Base-by-base conservation (phyloP, 2,329 filamentous ascomycete species). In the Phialophora verrucosa region DNA sequence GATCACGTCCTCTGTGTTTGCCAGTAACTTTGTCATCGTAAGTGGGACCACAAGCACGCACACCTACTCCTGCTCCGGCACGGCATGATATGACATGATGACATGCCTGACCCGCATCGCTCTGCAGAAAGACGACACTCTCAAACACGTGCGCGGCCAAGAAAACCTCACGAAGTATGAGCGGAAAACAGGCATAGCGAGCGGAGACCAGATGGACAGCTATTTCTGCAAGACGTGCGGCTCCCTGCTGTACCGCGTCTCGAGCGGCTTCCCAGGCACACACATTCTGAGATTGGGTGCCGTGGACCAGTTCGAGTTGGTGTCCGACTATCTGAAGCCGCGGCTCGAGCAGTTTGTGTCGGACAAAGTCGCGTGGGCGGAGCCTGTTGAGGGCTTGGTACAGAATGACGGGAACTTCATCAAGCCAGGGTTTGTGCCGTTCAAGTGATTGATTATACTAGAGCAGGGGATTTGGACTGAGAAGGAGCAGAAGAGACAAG, bases 211-310 rank as follows among this genome's bases (percentile, higher is more conserved):
- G 14, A 62, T 54, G 59, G 49, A 51, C 47, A 53, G 49, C 31
- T 62, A 54, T 31, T 62, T 62, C 47, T 62, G 59, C 29, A 53
- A 51, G 29, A 29, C 31, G 20, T 62, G 59, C 32, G 49, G 59
- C 12, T 54, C 49, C 12, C 35, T 62, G 17, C 47, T 62, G 59
- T 62, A 62, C 1, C 47, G 59, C 2, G 31, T 62, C n/a, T 42
- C 29, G 1, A 27, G 47, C 29, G 59, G 42, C 6, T 62, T 53
- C 6, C 47, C 59, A 2, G 49, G 59, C 4, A 38, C 23, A 14
- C 47, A 53, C n/a, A 44, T 54, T 10, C 31, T 62, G 17, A 35
- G 49, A 20, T 7, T 62, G 8, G 59, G 59, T 29, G 49, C 17
- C 23, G 59, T 62, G 31, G 59, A 62, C 35, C 20, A 62, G 1